phyloP scores from a whole-genome alignment of 2,329 filamentous ascomycete genomes.

The Arthrobotrys conoides region DNA sequence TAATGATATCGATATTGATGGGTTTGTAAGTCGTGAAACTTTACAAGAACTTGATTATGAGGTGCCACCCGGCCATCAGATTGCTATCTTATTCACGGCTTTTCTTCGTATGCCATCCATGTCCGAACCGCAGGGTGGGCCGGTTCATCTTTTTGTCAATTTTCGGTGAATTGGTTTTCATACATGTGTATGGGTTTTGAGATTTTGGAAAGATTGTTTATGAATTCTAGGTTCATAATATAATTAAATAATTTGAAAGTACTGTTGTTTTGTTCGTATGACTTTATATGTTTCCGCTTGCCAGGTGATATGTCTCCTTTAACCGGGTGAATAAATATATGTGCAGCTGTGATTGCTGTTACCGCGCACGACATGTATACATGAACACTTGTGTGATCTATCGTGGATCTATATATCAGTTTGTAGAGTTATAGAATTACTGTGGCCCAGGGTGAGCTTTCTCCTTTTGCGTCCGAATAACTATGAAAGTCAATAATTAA shows the following conservation, averaged over 20 bases:
- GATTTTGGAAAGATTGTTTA: too few relatives aligned
- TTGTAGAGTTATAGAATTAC: too few relatives aligned
- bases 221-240: too few relatives aligned
- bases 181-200: too few relatives aligned
- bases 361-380: background rate
- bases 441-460: background rate
- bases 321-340: background rate
- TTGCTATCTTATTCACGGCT: constrained; percentile 8
- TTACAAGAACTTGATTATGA: background rate
- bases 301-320: background rate
- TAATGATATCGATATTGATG: background rate
- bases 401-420: too few relatives aligned
- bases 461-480: background rate
- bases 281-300: background rate
- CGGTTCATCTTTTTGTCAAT: constrained; percentile 5
- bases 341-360: background rate
- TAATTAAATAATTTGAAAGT: too few relatives aligned
- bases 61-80: background rate
- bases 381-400: background rate
- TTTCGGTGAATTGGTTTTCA: background rate
- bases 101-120: too few relatives aligned
- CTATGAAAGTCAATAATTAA: background rate
- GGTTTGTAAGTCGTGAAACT: background rate
- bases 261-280: too few relatives aligned
- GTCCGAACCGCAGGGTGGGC: background rate